These are phyloP conservation scores for Peltaster fructicola DNA, from an alignment of 2,329 filamentous ascomycete species.

Conservation along the genomic window DNA sequence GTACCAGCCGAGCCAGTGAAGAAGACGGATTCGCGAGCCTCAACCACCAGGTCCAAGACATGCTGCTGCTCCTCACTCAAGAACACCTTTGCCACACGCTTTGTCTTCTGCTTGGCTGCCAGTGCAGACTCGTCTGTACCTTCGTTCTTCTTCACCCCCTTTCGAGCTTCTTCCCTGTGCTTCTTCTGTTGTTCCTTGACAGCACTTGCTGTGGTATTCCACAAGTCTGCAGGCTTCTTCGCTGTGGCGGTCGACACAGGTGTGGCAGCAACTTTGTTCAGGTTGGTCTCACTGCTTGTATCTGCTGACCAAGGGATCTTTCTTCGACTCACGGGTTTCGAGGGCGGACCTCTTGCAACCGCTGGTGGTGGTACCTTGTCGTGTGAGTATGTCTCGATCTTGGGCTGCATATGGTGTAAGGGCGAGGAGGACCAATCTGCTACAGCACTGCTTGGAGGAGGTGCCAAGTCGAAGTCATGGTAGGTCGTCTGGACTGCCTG, in stretches of 20 bases:
- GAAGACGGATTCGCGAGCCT: constrained; percentile 75
- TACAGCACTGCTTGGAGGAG: constrained; percentile 18
- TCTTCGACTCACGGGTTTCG: background rate
- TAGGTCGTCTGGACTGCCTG: constrained; percentile 7
- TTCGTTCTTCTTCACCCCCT: constrained; percentile 26
- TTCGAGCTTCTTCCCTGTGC: constrained; percentile 44
- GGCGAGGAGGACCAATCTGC: constrained; percentile 42
- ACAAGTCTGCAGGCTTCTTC: constrained; percentile 29
- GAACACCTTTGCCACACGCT: constrained; percentile 40
- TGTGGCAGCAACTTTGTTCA: constrained; percentile 8
- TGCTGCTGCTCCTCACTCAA: constrained; percentile 75
- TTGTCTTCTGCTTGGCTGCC: constrained; percentile 27
- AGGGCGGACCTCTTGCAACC: background rate
- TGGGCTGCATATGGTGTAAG: constrained; percentile 21
- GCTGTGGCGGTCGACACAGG: constrained; percentile 29
- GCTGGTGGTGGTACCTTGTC: constrained; percentile 1
- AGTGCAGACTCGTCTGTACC: constrained; percentile 30
- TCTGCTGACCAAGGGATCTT: constrained; percentile 2
- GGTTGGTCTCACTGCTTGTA: constrained; percentile 1
- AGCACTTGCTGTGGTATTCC: constrained; percentile 58
- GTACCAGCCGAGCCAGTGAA: constrained; percentile 92
- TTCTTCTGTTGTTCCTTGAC: constrained; percentile 64
- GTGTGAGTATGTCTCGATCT: constrained; percentile 3
- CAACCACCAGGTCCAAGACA: constrained; percentile 66
- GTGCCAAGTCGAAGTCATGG: constrained; percentile 10